Conservation (phyloP, 2,329 filamentous ascomycete species). For the Nothophoma quercina region DNA sequence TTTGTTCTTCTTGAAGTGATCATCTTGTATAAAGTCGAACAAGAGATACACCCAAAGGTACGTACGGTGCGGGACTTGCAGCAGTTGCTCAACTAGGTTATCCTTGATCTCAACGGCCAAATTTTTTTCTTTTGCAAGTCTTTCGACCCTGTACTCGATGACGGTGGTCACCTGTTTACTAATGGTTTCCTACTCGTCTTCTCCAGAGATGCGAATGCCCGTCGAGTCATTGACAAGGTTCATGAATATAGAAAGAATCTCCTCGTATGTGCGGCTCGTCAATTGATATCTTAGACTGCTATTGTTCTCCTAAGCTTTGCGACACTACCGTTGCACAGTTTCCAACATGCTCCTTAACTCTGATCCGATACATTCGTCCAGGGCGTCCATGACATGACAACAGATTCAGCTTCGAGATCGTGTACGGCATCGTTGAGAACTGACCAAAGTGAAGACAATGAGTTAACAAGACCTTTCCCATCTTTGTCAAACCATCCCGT, state of each 20-base stretch:
- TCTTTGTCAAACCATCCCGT: slow-evolving; percentile 22
- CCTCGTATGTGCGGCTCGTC: slow-evolving; percentile 30
- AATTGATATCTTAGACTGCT: slow-evolving; percentile 23
- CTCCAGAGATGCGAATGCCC: slow-evolving; percentile 28
- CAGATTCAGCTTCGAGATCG: slow-evolving; percentile 21
- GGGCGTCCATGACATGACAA: slow-evolving; percentile 28
- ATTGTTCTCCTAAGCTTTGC: slow-evolving; percentile 9
- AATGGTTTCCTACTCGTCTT: slow-evolving; percentile 29
- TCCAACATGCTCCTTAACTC: slow-evolving; percentile 24
- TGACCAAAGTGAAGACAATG: slow-evolving; percentile 27
- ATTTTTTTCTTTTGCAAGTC: slow-evolving; percentile 19
- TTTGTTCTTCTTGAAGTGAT: slow-evolving; percentile 20
- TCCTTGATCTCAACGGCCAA: slow-evolving; percentile 21
- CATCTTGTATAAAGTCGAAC: slow-evolving; percentile 18
- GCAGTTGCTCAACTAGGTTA: slow-evolving; percentile 17
- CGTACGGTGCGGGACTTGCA: slow-evolving; percentile 24
- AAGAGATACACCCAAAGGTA: slow-evolving; percentile 31
- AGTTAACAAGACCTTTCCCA: slow-evolving; percentile 21
- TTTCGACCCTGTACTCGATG: slow-evolving; percentile 22
- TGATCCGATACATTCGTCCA: slow-evolving; percentile 28
- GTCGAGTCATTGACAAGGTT: slow-evolving; percentile 20
- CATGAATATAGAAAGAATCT: slow-evolving; percentile 21
- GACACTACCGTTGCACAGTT: slow-evolving; percentile 18
- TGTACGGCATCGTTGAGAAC: slow-evolving; percentile 20
- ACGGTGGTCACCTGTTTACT: slow-evolving; percentile 29